Evolutionary conservation across 2,329 filamentous ascomycete genomes (phyloP), one percentile per base, ranked within the genome.

Genomic region (Ceratocystis destructans): DNA sequence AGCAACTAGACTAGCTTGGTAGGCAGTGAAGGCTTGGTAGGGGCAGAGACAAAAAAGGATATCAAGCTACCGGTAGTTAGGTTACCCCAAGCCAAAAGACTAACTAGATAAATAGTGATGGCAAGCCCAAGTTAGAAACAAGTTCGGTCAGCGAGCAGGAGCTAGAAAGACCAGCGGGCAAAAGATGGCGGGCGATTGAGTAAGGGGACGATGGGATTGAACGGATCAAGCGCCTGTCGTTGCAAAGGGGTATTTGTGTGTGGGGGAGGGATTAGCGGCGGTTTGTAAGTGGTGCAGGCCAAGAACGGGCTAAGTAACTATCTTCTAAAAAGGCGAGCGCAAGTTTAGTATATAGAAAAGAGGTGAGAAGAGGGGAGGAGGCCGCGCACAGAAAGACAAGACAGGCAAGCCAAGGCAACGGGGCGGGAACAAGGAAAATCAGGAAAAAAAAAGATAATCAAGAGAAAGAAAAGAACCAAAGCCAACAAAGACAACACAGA

Each of bases 1-100:
- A 59, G 53, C 53, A 59, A 37, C 7, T 33, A 59, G 53, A 33
- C 53, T 59, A 59, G 53, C 53, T 33, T 20, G 28, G 28, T 31
- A n/a, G 53, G 53, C 53, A 59, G 53, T 59, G 53, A 59, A 37
- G 53, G 53, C 53, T 59, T 59, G 53, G 53, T 59, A 59, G 53
- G 53, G 53, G 53, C 5, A 33, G 28, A 31, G 53, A 31, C 53
- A n/a, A 59, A 25, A 37, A 59, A 59, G 28, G 53, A 33, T 20
- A 59, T 33, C 53, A 59, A 59, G 33, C 53, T 59, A 59, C 53
- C 53, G 53, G 37, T 41, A 41, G 37, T 41, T 41, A 3, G 37
- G 28, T 33, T 59, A 59, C 53, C 22, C 53, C 53, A 59, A 59
- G 4, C 15, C 37, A 41, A 41, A 41, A 41, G 37, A 41, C 37